A percentile compares a stretch with the other conserved stretches of the same genome.
Evolutionary conservation across 2,329 filamentous ascomycete species (phyloP).

Genomic region (Thyridium curvatum): DNA sequence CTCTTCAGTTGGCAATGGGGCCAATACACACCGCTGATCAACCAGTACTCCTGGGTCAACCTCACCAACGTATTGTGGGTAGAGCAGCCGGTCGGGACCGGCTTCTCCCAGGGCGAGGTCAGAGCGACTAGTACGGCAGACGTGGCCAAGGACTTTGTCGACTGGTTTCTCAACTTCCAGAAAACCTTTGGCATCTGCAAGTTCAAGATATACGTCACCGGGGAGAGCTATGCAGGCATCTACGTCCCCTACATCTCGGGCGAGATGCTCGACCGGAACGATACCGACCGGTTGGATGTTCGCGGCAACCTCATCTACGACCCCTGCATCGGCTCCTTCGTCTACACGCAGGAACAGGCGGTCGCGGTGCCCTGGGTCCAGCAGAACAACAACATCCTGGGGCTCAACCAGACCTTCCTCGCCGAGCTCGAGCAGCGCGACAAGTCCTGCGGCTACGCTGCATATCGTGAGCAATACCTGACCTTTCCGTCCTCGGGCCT

Average conservation of each 20-base stretch:
- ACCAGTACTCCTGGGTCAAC: constrained; percentile 64
- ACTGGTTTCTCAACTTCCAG: constrained; percentile 35
- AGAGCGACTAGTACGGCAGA: constrained; percentile 49
- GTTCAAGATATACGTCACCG: constrained; percentile 48
- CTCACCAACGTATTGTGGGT: constrained; percentile 70
- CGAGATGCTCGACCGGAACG: constrained; percentile 40
- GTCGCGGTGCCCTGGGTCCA: constrained; percentile 47
- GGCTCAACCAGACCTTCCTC: constrained; percentile 48
- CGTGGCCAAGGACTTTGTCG: constrained; percentile 40
- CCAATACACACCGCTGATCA: constrained; percentile 53
- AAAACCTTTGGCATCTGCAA: constrained; percentile 45
- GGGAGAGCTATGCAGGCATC: constrained; percentile 45
- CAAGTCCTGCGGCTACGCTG: constrained; percentile 50
- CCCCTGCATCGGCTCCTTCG: constrained; percentile 50
- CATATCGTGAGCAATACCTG: constrained; percentile 49
- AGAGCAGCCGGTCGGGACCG: constrained; percentile 57
- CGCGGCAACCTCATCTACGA: constrained; percentile 53
- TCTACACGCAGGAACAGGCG: constrained; percentile 9
- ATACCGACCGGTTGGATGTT: constrained; percentile 32
- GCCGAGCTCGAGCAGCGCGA: constrained; percentile 43
- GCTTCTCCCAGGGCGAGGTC: constrained; percentile 49
- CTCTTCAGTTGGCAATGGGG: constrained; percentile 63
- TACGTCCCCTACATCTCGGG: constrained; percentile 53
- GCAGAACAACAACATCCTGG: constrained; percentile 40
- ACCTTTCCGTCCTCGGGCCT: constrained; percentile 53